Base-by-base conservation (phyloP, 78 protist species). In the Pelomyxa schiedti region DNA sequence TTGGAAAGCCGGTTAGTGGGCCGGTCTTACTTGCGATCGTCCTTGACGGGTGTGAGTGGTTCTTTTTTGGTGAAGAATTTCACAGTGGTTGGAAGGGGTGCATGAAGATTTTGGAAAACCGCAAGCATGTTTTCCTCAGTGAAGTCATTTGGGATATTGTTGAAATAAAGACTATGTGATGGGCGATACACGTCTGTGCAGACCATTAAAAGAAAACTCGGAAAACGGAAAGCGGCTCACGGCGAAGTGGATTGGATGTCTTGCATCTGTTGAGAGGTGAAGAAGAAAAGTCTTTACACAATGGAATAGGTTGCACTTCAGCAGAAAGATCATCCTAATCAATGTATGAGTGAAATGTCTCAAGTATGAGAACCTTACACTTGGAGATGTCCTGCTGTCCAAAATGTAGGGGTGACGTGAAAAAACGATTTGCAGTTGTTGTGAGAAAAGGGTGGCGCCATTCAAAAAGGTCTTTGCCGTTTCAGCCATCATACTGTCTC, bases 11-110 rank as follows among this genome's bases (percentile, higher is more conserved):
- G 39, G 74, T 79, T 24, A 66, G 47, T 22, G 80, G 68, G 41
- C 67, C 79, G 28, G 28, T 30, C 42, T 1, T 29, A 69, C 32
- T 29, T 24, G 32, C 7, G 22, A 3, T 69, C 28, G 40, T 30
- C 1, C 26, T 16, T 7, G 26, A 16, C 26, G 40, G 4, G 40
- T 69, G 28, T 42, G 2, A 69, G 35, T n/a, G 73, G 26, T 2
- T 1, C 6, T 70, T 79, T 64, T 4, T 69, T 53, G 67, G 84
- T 79, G 65, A 79, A 79, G 84, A 79, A 79, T 64, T 79, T 79
- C 29, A 73, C 40, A 16, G 28, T 43, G 32, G 38, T 79, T 79
- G 84, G 84, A 4, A 52, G 26, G n/a, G 68, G 67, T 1, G 72
- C 22, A 4, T 79, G 76, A 29, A 28, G 30, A 16, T 72, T 79